Base-by-base conservation (phyloP, 1,284 basidiomycete species). In the Phlebopus sp. region DNA sequence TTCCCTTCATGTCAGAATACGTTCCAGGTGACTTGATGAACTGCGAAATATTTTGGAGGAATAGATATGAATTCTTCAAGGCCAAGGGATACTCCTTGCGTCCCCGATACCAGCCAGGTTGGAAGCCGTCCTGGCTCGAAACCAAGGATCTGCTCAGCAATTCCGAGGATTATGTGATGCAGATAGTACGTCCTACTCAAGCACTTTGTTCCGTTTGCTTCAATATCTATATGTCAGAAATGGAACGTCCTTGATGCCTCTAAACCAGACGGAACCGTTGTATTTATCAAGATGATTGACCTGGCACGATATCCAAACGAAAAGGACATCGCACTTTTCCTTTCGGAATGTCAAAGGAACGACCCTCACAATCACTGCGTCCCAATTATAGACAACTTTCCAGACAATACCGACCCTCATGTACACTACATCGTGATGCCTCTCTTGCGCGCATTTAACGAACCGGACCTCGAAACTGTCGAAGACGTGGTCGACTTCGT, bases 1-100 rank as follows among this genome's bases (percentile, higher is more conserved):
- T 4, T 13, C 9, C 31, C 13, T 32, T 32, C 31, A 32, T 23
- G 21, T 23, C 21, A 23, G 21, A 23, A 4, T 23, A 32, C 8
- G 31, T 15, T 13, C 4, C 31, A 13, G 31, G 31, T 32, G 4
- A 13, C 3, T 32, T 15, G 9, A 11, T 9, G 31, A 3, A 32
- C 4, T 32, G 4, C 17, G 37, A 38, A 18, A 13, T 18, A 3
- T 63, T 48, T 18, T 66, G 66, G 62, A 32, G 54, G 8, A 49
- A 57, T 31, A 58, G 59, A 23, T 55, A 59, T 25, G 38, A 36
- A 11, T 69, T 62, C 61, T 52, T 69, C 13, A 51, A 60, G 42
- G 55, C 59, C 4, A 50, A 69, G 70, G 13, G 68, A 69, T 43
- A 52, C 55, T 27, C 57, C 71, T 14, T 23, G 21, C 60, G 69